A percentile compares a stretch with the other conserved stretches of the same genome.
Evolutionary conservation across 73 alveolate species (phyloP).

Genomic region (Uronychia setigera): DNA sequence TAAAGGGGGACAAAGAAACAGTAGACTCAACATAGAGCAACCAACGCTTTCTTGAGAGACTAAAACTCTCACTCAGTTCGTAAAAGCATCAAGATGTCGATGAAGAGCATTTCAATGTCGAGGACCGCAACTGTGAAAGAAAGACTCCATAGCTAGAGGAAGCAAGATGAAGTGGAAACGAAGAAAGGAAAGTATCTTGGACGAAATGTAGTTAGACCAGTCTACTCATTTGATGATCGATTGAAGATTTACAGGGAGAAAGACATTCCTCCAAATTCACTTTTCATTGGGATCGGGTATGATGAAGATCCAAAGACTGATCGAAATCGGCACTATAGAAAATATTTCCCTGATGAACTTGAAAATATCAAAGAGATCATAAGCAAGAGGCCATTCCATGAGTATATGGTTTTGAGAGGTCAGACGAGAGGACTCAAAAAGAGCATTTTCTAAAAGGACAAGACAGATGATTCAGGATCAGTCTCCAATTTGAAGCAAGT

Average conservation of each 20-base stretch:
- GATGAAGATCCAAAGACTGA: slow-evolving; percentile 37
- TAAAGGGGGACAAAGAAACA: background rate
- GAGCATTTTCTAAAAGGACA: slow-evolving; percentile 32
- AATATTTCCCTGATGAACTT: slow-evolving; percentile 73
- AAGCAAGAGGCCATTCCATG: slow-evolving; percentile 52
- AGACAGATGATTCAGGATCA: slow-evolving; percentile 56
- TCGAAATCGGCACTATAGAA: slow-evolving; percentile 81
- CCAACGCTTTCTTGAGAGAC: background rate
- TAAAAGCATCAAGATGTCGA: slow-evolving; percentile 2
- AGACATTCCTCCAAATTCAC: slow-evolving; percentile 20
- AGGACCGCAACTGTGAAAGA: background rate
- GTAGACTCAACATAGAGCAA: background rate
- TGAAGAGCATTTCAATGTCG: background rate
- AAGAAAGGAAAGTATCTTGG: background rate
- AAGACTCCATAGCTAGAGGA: background rate
- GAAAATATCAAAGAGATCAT: slow-evolving; percentile 74
- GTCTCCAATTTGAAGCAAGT: slow-evolving; percentile 43
- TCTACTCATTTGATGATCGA: slow-evolving; percentile 34
- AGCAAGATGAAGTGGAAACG: background rate
- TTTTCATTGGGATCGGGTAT: slow-evolving; percentile 36
- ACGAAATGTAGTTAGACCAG: background rate
- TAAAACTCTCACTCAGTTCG: background rate
- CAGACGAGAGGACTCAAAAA: slow-evolving; percentile 64
- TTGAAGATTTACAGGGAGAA: slow-evolving; percentile 29
- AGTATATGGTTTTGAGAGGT: slow-evolving; percentile 55